Evolutionary conservation across 352 stramenopile genomes (phyloP).

Genomic region (Elongisporangium senticosum): DNA sequence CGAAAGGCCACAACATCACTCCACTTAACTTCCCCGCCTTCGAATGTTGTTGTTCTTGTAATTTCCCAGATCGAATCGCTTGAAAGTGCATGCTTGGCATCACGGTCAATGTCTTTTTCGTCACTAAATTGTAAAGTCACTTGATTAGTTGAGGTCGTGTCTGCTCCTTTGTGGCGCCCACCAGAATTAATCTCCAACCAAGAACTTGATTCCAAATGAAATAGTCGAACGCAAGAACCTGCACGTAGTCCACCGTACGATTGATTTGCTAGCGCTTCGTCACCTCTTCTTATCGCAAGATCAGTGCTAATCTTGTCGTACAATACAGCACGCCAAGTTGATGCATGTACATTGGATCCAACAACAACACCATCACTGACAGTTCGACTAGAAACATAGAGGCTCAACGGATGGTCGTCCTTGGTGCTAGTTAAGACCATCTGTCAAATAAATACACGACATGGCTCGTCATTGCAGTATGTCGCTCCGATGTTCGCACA

Average conservation of each 20-base stretch:
- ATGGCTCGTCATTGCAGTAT: background rate
- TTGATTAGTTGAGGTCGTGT: conserved; percentile 3
- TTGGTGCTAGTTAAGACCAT: conserved; percentile 43
- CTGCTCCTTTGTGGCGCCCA: conserved; percentile 1
- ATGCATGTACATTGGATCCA: conserved; percentile 49
- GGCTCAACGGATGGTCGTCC: conserved; percentile 38
- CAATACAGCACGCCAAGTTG: conserved; percentile 46
- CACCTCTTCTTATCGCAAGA: conserved; percentile 2
- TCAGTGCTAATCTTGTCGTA: conserved; percentile 37
- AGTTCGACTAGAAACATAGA: conserved; percentile 62
- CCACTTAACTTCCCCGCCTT: conserved; percentile 57
- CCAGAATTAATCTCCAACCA: conserved; percentile 39
- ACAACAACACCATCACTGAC: conserved; percentile 35
- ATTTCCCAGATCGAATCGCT: conserved; percentile 63
- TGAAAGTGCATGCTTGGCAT: conserved; percentile 21
- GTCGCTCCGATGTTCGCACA: background rate
- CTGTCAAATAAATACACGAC: conserved; percentile 10
- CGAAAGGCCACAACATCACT: conserved; percentile 40
- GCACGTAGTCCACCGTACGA: conserved; percentile 26
- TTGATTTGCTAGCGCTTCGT: conserved; percentile 3
- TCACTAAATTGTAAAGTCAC: conserved; percentile 46
- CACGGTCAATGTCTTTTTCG: conserved; percentile 31
- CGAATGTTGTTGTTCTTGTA: conserved; percentile 35
- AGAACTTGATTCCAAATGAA: conserved; percentile 61
- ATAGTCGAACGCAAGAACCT: conserved; percentile 49